Conservation (phyloP, 257 asterid genomes). For the Cinchona pubescens region DNA sequence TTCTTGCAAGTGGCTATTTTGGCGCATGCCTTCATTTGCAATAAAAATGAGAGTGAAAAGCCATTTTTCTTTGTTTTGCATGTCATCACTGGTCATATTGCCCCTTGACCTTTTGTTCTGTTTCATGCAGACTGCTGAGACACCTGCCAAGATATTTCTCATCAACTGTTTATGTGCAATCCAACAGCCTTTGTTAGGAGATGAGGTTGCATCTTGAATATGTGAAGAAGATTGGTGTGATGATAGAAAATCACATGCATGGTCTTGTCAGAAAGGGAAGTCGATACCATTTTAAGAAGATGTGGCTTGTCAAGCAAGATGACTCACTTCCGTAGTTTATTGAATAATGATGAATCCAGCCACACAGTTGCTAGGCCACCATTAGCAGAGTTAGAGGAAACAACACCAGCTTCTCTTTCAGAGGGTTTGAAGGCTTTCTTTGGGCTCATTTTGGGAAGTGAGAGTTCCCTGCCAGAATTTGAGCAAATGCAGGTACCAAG, state of each 20-base stretch:
- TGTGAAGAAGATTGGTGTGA: conserved; percentile 64
- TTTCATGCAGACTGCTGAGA: conserved; percentile 68
- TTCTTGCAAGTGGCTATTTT: background rate
- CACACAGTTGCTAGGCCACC: conserved; percentile 36
- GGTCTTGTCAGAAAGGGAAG: conserved; percentile 83
- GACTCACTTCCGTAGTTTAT: conserved; percentile 51
- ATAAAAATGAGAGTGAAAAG: background rate
- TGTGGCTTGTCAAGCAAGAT: conserved; percentile 79
- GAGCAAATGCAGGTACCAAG: conserved; percentile 89
- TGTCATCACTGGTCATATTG: background rate
- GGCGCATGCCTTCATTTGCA: too few species aligned
- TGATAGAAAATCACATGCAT: conserved; percentile 67
- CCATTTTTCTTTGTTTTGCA: background rate
- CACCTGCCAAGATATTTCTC: conserved; percentile 82
- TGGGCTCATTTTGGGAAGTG: conserved; percentile 85
- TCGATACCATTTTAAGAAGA: conserved; percentile 56
- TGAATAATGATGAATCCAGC: conserved; percentile 23
- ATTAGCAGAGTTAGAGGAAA: conserved; percentile 68
- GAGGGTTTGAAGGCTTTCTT: conserved; percentile 84
- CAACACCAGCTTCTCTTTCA: conserved; percentile 61
- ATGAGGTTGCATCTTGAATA: conserved; percentile 73
- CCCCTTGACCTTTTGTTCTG: conserved; percentile 13
- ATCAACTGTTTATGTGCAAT: conserved; percentile 92
- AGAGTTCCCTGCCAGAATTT: conserved; percentile 74
- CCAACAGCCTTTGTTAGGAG: conserved; percentile 74